Conservation (phyloP, 2,329 filamentous ascomycete species). For the Aureobasidium sp. region DNA sequence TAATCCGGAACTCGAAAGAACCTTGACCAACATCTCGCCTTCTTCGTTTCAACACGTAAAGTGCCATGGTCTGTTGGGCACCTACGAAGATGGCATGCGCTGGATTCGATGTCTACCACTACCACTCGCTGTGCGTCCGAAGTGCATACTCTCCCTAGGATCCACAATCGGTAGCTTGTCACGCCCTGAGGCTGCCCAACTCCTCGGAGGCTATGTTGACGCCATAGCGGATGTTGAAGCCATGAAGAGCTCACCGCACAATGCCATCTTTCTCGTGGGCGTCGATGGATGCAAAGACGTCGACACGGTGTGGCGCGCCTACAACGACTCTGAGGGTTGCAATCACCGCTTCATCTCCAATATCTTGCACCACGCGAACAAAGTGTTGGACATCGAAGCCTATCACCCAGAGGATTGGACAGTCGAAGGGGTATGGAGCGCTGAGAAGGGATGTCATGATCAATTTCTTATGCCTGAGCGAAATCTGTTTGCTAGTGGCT, state of each 20-base stretch:
- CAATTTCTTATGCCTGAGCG: not conserved
- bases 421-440: not conserved
- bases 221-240: not conserved
- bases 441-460: not conserved
- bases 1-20: not conserved
- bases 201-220: not conserved
- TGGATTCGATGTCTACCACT: not conserved
- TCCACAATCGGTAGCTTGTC: not conserved
- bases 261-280: not conserved
- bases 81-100: not conserved
- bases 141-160: not conserved
- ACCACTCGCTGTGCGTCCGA: not conserved
- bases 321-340: not conserved
- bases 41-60: not conserved
- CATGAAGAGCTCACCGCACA: not conserved
- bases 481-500: not conserved
- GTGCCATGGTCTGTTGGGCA: not conserved
- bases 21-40: not conserved
- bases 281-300: conserved; percentile 1
- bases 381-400: not conserved
- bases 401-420: conserved; percentile 1
- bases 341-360: conserved; percentile 6
- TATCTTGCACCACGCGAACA: not conserved
- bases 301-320: not conserved
- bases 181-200: not conserved